Percentiles rank a stretch among this genome's conserved stretches.
Conservation (phyloP, 352 stramenopile species). For the Phytopythium litorale region DNA sequence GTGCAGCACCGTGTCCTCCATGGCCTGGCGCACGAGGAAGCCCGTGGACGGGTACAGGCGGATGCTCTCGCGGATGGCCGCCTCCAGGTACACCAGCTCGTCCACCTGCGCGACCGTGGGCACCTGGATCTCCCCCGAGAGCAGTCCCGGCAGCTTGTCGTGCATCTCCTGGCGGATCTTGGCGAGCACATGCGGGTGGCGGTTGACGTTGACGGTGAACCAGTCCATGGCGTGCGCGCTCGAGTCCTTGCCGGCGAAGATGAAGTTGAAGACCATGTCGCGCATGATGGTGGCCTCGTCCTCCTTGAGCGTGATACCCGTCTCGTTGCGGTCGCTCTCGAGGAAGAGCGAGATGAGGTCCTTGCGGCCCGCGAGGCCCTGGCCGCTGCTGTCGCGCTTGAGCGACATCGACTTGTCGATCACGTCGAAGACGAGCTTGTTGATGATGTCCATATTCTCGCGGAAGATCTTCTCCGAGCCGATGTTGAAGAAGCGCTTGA, state of each 20-base stretch:
- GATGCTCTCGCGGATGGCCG: constrained; percentile 58
- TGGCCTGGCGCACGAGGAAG: constrained; percentile 46
- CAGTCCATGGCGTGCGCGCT: constrained; percentile 60
- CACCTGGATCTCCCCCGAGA: constrained; percentile 19
- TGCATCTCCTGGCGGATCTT: constrained; percentile 60
- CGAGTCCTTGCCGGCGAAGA: constrained; percentile 76
- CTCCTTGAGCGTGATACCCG: constrained; percentile 17
- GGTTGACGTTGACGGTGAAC: constrained; percentile 63
- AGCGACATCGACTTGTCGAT: constrained; percentile 44
- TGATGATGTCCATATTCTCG: constrained; percentile 33
- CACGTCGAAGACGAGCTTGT: constrained; percentile 42
- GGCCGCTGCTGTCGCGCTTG: constrained; percentile 10
- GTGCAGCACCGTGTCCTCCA: constrained; percentile 26
- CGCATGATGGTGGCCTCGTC: constrained; percentile 43
- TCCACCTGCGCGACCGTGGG: constrained; percentile 38
- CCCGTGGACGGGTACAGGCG: constrained; percentile 58
- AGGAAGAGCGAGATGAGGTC: constrained; percentile 48
- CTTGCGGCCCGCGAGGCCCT: constrained; percentile 44
- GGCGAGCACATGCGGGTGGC: constrained; percentile 34
- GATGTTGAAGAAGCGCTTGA: constrained; percentile 33
- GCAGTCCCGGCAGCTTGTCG: constrained; percentile 27
- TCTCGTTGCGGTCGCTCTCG: constrained; percentile 28
- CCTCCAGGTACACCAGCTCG: constrained; percentile 56
- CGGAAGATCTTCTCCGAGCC: constrained; percentile 36
- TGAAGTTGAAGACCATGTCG: constrained; percentile 73